These are phyloP conservation scores for Orychophragmus violaceus DNA, from an alignment of 345 rosid genomes.

Conservation along the genomic window DNA sequence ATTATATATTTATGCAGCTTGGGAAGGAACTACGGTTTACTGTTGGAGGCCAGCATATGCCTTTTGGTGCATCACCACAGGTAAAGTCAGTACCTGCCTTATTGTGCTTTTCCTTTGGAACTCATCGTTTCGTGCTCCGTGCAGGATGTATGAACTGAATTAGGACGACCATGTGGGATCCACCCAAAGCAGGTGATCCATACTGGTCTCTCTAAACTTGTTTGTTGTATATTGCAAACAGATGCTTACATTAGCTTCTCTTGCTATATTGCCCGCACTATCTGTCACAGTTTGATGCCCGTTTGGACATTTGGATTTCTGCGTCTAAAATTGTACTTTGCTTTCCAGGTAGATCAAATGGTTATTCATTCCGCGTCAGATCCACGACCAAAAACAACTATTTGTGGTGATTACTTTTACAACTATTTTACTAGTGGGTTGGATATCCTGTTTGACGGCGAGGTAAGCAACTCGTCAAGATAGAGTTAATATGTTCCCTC, in stretches of 20 bases:
- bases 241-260: slow-evolving; percentile 13
- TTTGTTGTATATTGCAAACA: background rate
- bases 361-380: slow-evolving; percentile 92
- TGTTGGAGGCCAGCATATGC: slow-evolving; percentile 83
- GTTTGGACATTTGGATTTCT: background rate
- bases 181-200: slow-evolving; percentile 85
- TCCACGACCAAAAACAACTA: slow-evolving; percentile 72
- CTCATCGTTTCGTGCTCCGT: slow-evolving; percentile 7
- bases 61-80: slow-evolving; percentile 98
- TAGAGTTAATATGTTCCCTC: slow-evolving; percentile 1
- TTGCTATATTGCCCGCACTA: background rate
- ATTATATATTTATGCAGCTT: slow-evolving; percentile 40
- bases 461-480: slow-evolving; percentile 40
- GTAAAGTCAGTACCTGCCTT: slow-evolving; percentile 32
- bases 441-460: slow-evolving; percentile 94
- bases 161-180: slow-evolving; percentile 97
- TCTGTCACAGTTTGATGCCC: slow-evolving; percentile 1
- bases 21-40: slow-evolving; percentile 78
- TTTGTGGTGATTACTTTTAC: slow-evolving; percentile 94
- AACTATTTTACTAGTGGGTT: slow-evolving; percentile 93
- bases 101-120: slow-evolving; percentile 9
- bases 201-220: background rate
- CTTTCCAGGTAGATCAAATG: slow-evolving; percentile 89
- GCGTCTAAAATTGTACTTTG: slow-evolving; percentile 14
- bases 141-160: slow-evolving; percentile 97